Conservation (phyloP, 352 stramenopile genomes). For the Phytophthora pistaciae region DNA sequence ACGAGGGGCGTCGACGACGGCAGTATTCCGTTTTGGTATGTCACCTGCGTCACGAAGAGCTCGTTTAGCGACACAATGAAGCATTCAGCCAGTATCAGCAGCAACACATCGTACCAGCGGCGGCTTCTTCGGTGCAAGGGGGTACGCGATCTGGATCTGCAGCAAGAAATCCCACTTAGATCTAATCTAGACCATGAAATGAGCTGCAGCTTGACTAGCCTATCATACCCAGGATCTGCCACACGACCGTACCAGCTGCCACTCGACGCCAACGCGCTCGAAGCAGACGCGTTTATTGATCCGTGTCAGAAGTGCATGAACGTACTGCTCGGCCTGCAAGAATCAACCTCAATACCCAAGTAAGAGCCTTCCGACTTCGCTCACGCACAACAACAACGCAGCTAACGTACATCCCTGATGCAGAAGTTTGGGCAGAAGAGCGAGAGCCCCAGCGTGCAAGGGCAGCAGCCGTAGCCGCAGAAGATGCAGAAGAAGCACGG, state of each 20-base stretch:
- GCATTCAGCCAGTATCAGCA: not conserved
- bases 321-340: slow-evolving; percentile 73
- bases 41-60: slow-evolving; percentile 14
- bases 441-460: slow-evolving; percentile 72
- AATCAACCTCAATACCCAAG: not conserved
- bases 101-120: slow-evolving; percentile 18
- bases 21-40: slow-evolving; percentile 38
- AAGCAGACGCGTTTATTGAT: slow-evolving; percentile 79
- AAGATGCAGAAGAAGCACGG: slow-evolving; percentile 79
- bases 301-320: slow-evolving; percentile 57
- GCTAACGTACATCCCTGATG: slow-evolving; percentile 69
- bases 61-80: not conserved
- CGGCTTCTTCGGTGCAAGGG: slow-evolving; percentile 41
- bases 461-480: slow-evolving; percentile 73
- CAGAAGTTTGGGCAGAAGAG: slow-evolving; percentile 78
- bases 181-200: not conserved
- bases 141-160: slow-evolving; percentile 76
- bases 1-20: slow-evolving; percentile 18
- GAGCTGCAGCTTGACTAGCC: too few relatives aligned
- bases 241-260: slow-evolving; percentile 63
- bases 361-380: not conserved
- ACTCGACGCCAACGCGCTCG: slow-evolving; percentile 61
- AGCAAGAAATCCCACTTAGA: not conserved
- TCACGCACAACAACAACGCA: not conserved
- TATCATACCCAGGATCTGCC: slow-evolving; percentile 63